Percentiles rank a stretch among this genome's conserved stretches.
These are phyloP conservation scores for Teratosphaeria gauchensis DNA, from an alignment of 2,329 filamentous ascomycete genomes.

Conservation along the genomic window DNA sequence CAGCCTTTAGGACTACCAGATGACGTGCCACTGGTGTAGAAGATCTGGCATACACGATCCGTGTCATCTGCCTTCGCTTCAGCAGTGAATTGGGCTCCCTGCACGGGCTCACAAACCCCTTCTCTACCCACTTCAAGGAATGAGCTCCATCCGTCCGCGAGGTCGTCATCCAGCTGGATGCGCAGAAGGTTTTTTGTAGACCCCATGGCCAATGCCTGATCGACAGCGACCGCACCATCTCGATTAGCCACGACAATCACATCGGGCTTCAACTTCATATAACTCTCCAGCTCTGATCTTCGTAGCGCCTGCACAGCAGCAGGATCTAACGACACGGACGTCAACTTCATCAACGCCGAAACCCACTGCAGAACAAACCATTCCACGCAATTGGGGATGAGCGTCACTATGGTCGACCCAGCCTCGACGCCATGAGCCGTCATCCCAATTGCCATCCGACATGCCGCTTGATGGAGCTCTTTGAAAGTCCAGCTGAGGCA, in stretches of 20 bases:
- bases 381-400: neutral
- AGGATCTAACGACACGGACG: neutral
- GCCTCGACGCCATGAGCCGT: neutral
- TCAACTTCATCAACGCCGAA: neutral
- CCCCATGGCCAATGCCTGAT: neutral
- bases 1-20: constrained; percentile 2
- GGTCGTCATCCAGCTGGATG: neutral
- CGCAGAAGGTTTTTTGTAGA: neutral
- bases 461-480: neutral
- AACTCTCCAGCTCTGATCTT: neutral
- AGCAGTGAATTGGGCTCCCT: neutral
- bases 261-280: neutral
- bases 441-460: neutral
- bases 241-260: neutral
- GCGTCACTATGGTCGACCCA: neutral
- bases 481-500: neutral
- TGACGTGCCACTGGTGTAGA: neutral
- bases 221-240: neutral
- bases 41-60: neutral
- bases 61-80: neutral
- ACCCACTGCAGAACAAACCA: constrained; percentile 1
- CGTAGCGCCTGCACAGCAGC: neutral
- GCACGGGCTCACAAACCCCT: neutral
- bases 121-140: neutral
- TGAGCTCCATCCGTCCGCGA: neutral